These are phyloP conservation scores for Pigoraptor vietnamica DNA, from an alignment of 78 protist genomes.

Conservation along the genomic window DNA sequence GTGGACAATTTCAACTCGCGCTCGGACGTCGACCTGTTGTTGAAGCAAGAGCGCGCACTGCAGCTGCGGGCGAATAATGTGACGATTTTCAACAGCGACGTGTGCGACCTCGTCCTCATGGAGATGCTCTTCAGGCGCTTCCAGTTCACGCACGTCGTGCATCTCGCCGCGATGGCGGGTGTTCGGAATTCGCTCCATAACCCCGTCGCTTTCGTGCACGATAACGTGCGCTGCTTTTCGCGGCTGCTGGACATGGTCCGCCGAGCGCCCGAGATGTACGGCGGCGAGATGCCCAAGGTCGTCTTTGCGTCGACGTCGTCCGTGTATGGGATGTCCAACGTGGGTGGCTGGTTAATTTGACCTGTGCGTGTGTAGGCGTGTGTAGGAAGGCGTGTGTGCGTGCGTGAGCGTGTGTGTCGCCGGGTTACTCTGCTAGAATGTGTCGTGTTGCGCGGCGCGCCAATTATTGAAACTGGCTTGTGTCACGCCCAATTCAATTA, in stretches of 20 bases:
- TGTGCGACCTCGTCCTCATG: neutral
- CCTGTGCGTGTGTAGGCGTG: too few species aligned
- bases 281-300: neutral
- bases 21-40: constrained; percentile 13
- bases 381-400: too few species aligned
- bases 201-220: constrained; percentile 37
- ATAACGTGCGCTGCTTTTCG: constrained; percentile 45
- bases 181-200: constrained; percentile 46
- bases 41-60: constrained; percentile 6
- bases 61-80: neutral
- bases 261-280: neutral
- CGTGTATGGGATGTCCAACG: constrained; percentile 37
- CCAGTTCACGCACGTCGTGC: constrained; percentile 34
- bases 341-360: too few species aligned
- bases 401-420: too few species aligned
- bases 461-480: too few species aligned
- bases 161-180: constrained; percentile 70
- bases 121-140: neutral
- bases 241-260: constrained; percentile 31
- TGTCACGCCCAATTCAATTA: too few species aligned
- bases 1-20: constrained; percentile 38
- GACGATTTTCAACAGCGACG: neutral
- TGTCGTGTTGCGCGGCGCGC: too few species aligned
- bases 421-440: too few species aligned
- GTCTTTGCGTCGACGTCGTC: constrained; percentile 45